Conservation (phyloP, 1,284 basidiomycete genomes). For the Quambalaria eucalypti region DNA sequence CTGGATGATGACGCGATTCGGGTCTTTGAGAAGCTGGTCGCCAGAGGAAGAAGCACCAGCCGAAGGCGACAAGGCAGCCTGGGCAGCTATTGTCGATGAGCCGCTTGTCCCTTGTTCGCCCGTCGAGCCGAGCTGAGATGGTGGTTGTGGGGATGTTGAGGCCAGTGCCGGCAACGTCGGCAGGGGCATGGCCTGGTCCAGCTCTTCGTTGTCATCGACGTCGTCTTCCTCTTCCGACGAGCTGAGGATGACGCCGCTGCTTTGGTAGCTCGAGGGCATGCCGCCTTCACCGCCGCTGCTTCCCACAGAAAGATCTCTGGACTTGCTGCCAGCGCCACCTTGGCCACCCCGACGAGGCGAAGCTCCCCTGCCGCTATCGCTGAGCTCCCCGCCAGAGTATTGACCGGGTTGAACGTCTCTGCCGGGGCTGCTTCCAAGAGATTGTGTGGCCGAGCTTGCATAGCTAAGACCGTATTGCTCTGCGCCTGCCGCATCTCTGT, state of each 20-base stretch:
- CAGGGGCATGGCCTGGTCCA: constrained; percentile 37
- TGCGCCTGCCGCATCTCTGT: constrained; percentile 23
- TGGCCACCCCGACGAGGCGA: not conserved
- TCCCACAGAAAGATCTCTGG: constrained; percentile 3
- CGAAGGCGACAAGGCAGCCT: not conserved
- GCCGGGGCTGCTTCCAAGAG: constrained; percentile 22
- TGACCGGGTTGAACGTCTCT: constrained; percentile 9
- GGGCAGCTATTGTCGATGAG: constrained; percentile 1
- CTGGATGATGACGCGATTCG: constrained; percentile 47
- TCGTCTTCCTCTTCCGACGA: constrained; percentile 31
- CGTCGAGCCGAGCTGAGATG: not conserved
- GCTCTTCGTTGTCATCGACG: constrained; percentile 37
- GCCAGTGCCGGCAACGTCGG: no score
- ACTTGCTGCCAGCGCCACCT: not conserved
- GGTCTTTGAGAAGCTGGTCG: constrained; percentile 24
- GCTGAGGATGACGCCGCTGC: constrained; percentile 13
- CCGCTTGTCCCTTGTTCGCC: constrained; percentile 3
- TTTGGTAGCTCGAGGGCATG: not conserved
- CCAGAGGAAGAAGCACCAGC: constrained; percentile 1
- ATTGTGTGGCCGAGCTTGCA: constrained; percentile 24
- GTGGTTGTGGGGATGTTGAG: not conserved
- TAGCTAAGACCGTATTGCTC: constrained; percentile 35
- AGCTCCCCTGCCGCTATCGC: constrained; percentile 10
- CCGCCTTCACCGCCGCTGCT: constrained; percentile 4
- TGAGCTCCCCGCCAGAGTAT: constrained; percentile 20